Base-by-base conservation (phyloP, 1,139 yeast species). In the Komagataea norvegica region DNA sequence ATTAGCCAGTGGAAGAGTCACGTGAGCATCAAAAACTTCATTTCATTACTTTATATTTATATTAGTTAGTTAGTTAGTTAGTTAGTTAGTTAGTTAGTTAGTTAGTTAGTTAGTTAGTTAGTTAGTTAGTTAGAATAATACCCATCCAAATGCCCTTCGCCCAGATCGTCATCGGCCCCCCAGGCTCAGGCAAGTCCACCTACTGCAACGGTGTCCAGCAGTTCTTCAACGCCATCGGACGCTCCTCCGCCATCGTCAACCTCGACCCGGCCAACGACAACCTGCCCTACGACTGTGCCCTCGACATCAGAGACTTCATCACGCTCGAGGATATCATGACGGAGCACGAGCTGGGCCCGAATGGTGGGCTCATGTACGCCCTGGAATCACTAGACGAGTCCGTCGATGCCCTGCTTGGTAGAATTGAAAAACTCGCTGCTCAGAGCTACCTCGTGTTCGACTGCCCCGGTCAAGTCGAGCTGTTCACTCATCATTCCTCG, bases 381-480 rank as follows among this genome's bases (percentile, higher is more conserved):
- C 64, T 93, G 52, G 97, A 91, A 54, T 70, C 77, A 23, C 64
- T 79, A 31, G 76, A 72, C 41, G 62, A 62, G 20, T 65, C 74
- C 5, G 58, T 79, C 41, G 88, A 83, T 26, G 68, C 70, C 37
- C 78, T 91, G 52, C 61, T 85, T 6, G 64, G 64, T 6, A 77
- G 74, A 56, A 65, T 88, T 14, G 70, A 72, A 37, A 64, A 69
- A 31, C 63, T 89, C 15, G 75, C 82, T 20, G 68, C 70, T 14
- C 25, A 39, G 9, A 74, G 79, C 36, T 93, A 91, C 55, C 60
- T 91, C 23, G 68, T 93, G 6, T 88, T 93, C 62, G 99, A 93
- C 60, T 91, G 97, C 61, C 98, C 99, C 1, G 98, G 97, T 0
- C 99, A 93, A 59, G 91, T 89, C 25, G 99, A 93, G 59, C 71